These are phyloP conservation scores for Pseudozyma pruni DNA, from an alignment of 1,284 basidiomycete genomes.

Conservation along the genomic window DNA sequence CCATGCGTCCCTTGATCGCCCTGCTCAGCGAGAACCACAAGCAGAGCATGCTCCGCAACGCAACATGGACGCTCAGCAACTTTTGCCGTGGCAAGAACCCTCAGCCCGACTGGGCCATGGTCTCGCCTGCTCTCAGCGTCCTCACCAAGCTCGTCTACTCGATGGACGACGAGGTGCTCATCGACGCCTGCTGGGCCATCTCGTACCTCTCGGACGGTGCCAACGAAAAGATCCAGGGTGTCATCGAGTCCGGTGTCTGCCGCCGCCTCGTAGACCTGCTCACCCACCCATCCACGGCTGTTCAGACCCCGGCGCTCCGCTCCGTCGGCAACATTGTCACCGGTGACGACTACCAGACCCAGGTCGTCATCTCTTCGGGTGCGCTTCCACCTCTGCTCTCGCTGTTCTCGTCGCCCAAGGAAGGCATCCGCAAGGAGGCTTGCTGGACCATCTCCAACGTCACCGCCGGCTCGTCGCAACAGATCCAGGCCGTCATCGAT, in stretches of 20 bases:
- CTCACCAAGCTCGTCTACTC: constrained; percentile 99
- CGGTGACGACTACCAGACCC: constrained; percentile 97
- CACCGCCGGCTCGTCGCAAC: constrained; percentile 93
- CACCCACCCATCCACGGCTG: constrained; percentile 94
- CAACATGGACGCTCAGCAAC: constrained; percentile 68
- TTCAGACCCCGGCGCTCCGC: constrained; percentile 97
- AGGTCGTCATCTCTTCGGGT: constrained; percentile 96
- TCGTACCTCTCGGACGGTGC: constrained; percentile 99
- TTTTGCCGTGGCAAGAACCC: constrained; percentile 68
- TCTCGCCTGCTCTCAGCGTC: constrained; percentile 93
- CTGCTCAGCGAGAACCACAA: constrained; percentile 67
- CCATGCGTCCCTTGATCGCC: constrained; percentile 63
- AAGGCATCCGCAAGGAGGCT: constrained; percentile 91
- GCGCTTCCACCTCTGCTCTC: constrained; percentile 91
- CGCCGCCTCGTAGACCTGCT: constrained; percentile 96
- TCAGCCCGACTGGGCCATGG: constrained; percentile 65
- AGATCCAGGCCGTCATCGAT: constrained; percentile 85
- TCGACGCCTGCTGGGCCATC: constrained; percentile 99
- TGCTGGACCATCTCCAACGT: constrained; percentile 99
- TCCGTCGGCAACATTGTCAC: constrained; percentile 99
- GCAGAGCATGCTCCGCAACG: constrained; percentile 67
- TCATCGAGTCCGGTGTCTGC: constrained; percentile 98
- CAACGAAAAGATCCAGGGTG: constrained; percentile 99
- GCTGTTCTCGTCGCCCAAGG: constrained; percentile 92
- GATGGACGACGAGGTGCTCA: constrained; percentile 97